Base-by-base conservation (phyloP, 1,139 yeast genomes). In the Yamadazyma aaseri region DNA sequence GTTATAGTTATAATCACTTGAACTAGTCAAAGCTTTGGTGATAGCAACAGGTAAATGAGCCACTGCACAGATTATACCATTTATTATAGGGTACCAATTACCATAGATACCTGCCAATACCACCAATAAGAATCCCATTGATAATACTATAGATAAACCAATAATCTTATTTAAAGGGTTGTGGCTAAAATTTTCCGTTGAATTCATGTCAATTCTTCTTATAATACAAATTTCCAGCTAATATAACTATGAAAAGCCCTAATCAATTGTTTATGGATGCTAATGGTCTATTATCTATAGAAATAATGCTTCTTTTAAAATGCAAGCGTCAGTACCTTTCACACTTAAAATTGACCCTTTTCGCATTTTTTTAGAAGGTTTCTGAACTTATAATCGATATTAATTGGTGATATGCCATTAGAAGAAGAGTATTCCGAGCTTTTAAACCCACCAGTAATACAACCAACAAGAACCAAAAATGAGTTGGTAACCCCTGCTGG, bases 31-130 rank as follows among this genome's bases (percentile, higher is more conserved):
- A 2, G 66, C 63, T 17, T 55, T 58, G 17, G 73, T 52, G 10
- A 70, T 51, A 6, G 58, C 73, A 21, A 80, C 73, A 2, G 95
- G 95, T 26, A 84, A 49, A 40, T 87, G 89, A 3, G 95, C 92
- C 27, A 79, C 51, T 26, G 79, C 67, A 52, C 63, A 74, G 32
- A 57, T 59, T 39, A 67, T 51, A 45, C 81, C 81, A 41, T 76
- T 75, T 30, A 80, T 63, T 26, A 83, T 67, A 3, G 95, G 94
- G 45, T 76, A 69, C 95, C 95, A 86, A 55, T 82, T 84, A 34
- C 84, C 83, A 53, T 71, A 80, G 13, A 84, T 66, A 16, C 90
- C 86, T 11, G 94, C 86, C 14, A 86, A 69, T n/a, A 86, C 80
- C 32, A 85, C 81, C 38, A 85, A 65, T 29, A 86, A 72, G 48